Evolutionary conservation across 202 grass and related monocot genomes (phyloP).

Genomic region (Zizania palustris): DNA sequence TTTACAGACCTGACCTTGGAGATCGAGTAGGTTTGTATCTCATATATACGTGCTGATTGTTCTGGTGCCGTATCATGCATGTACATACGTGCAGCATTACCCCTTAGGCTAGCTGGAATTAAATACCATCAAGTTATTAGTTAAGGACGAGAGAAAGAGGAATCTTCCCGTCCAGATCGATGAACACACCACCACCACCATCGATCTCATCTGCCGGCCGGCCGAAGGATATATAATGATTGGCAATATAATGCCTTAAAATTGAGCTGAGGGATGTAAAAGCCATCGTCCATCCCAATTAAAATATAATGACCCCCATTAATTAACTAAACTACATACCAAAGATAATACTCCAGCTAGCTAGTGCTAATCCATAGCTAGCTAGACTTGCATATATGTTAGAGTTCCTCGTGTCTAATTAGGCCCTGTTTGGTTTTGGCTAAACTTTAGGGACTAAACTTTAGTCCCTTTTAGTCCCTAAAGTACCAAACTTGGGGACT

Average conservation of each 20-base stretch:
- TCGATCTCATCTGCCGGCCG: constrained; percentile 24
- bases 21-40: too few relatives aligned
- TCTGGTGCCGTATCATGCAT: background rate
- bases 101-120: background rate
- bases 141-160: constrained; percentile 39
- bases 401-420: background rate
- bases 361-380: background rate
- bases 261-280: constrained; percentile 47
- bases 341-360: background rate
- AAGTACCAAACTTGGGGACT: too few relatives aligned
- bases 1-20: too few relatives aligned
- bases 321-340: constrained; percentile 1
- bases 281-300: background rate
- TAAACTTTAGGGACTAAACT: too few relatives aligned
- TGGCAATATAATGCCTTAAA: constrained; percentile 66
- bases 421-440: too few relatives aligned
- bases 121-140: constrained; percentile 48
- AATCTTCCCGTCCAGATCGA: constrained; percentile 69
- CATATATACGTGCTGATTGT: background rate
- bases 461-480: too few relatives aligned
- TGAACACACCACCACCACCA: constrained; percentile 88
- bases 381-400: background rate
- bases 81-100: constrained; percentile 37
- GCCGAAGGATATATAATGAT: constrained; percentile 63
- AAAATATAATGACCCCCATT: constrained; percentile 22